phyloP scores from a whole-genome alignment of 805 yeast genomes.

The Wickerhamomyces alni region DNA sequence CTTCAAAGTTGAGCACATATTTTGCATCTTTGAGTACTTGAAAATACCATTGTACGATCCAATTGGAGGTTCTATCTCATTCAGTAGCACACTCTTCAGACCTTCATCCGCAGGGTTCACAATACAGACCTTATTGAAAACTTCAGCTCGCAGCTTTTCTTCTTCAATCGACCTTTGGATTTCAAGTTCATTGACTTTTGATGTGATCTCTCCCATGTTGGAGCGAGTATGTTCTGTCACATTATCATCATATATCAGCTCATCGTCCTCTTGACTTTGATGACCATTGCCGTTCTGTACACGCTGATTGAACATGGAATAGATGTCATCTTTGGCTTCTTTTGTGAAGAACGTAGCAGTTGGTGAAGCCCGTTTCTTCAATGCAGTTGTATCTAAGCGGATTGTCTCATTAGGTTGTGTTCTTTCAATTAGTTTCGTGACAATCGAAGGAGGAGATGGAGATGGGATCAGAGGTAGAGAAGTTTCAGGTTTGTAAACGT shows the following conservation, averaged over 20 bases:
- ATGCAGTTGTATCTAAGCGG: constrained; percentile 7
- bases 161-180: constrained; percentile 1
- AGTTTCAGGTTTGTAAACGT: constrained; percentile 6
- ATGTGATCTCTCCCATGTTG: constrained; percentile 31
- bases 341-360: constrained; percentile 75
- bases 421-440: background rate
- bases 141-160: constrained; percentile 1
- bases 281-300: constrained; percentile 29
- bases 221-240: constrained; percentile 31
- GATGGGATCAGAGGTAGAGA: background rate
- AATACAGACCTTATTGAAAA: constrained; percentile 11
- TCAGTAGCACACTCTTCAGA: constrained; percentile 33
- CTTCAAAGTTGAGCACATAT: constrained; percentile 30
- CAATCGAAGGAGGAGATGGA: constrained; percentile 1
- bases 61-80: constrained; percentile 32
- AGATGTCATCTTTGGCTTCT: constrained; percentile 68
- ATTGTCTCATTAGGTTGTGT: constrained; percentile 16
- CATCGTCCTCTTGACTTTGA: constrained; percentile 14
- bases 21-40: constrained; percentile 25
- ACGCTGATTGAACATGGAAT: constrained; percentile 67
- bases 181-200: constrained; percentile 11
- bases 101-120: constrained; percentile 42
- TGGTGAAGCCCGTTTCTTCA: constrained; percentile 51
- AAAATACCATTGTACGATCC: constrained; percentile 25
- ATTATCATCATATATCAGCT: constrained; percentile 21